Evolutionary conservation across 1,139 yeast species (phyloP), one percentile per base, ranked within the genome.

Genomic region (Pichia sp.): DNA sequence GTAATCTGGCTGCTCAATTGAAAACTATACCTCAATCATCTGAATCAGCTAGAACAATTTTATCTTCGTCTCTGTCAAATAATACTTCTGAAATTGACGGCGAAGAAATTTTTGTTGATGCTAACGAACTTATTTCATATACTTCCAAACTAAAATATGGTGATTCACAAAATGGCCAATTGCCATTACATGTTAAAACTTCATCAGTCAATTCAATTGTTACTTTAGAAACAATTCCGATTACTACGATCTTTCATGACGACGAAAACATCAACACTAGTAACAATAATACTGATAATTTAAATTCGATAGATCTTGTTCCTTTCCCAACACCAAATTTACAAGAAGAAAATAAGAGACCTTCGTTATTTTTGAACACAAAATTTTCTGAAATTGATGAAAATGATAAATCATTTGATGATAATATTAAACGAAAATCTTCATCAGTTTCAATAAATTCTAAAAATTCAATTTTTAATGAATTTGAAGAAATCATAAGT

Each of bases 401-500:
- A n/a, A n/a, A n/a, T n/a, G 43, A 45, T 27, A 45, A 45, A 12
- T 7, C 26, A 5, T 8, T 30, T 7, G n/a, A 16, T 26, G 30
- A 26, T n/a, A 25, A 24, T 16, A 12, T 33, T 1, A 34, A 37
- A 16, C n/a, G 34, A 36, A 37, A 36, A 25, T 35, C 32, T 26
- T 47, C 52, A 6, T 41, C 50, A 3, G 10, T 44, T 3, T 48
- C 55, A 2, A 12, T 41, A 4, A 10, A 35, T 2, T 48, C 54
- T 9, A 31, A 42, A 10, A 43, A 43, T 8, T 47, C 58, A 6
- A 40, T 55, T 8, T 39, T 57, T 4, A 49, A 52, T 31, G 63
- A 60, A 28, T 56, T 61, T 47, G 64, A 60, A 35, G 57, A 60
- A 11, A 49, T 62, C 20, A 73, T 74, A 28, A 69, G 71, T 41